Percentiles rank a stretch among this genome's conserved stretches.
Conservation (phyloP, 306 rosid species). For the Biancaea sappan region DNA sequence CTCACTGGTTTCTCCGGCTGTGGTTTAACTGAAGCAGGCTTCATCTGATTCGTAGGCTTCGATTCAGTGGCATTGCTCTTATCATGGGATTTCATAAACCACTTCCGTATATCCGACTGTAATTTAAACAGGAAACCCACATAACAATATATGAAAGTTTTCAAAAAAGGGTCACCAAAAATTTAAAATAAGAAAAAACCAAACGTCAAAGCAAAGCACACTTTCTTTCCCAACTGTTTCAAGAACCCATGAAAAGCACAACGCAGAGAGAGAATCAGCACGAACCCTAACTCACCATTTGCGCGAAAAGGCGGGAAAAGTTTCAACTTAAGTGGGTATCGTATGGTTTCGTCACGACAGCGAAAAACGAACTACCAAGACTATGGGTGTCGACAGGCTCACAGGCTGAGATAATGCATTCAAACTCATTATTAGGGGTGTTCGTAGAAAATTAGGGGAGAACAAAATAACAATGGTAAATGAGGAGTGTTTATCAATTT, state of each 20-base stretch:
- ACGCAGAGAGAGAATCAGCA: slow-evolving; percentile 2
- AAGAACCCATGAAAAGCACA: neutral
- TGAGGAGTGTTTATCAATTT: neutral
- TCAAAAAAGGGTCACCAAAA: neutral
- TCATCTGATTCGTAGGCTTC: slow-evolving; percentile 46
- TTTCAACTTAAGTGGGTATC: neutral
- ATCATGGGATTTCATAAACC: slow-evolving; percentile 95
- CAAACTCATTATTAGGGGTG: neutral
- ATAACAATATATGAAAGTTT: neutral
- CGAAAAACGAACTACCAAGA: neutral
- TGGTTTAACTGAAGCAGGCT: slow-evolving; percentile 48
- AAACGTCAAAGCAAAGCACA: neutral
- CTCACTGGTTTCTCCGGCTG: slow-evolving; percentile 55
- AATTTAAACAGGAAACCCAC: slow-evolving; percentile 16
- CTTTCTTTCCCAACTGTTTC: neutral
- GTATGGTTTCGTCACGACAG: neutral
- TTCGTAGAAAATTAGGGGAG: neutral
- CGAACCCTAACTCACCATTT: slow-evolving; percentile 56
- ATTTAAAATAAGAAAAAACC: neutral
- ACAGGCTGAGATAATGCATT: neutral
- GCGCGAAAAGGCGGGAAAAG: slow-evolving; percentile 36
- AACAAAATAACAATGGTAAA: too few relatives aligned
- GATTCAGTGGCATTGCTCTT: slow-evolving; percentile 52
- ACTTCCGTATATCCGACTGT: slow-evolving; percentile 80
- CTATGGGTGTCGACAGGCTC: neutral